Evolutionary conservation across 306 rosid genomes (phyloP).

Genomic region (Hippophae tibetana): DNA sequence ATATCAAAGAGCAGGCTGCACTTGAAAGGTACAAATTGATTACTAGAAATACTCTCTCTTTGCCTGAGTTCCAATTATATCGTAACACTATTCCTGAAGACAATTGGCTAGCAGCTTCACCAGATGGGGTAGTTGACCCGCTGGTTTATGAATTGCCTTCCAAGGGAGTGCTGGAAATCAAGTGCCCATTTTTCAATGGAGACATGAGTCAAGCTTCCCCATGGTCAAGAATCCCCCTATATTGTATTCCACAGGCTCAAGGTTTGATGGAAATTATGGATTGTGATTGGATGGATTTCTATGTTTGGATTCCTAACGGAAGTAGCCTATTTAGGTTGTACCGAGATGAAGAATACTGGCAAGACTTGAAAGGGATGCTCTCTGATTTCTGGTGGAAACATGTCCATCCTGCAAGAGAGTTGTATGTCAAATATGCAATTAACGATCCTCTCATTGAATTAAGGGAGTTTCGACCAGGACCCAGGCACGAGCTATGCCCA

Average conservation of each 20-base stretch:
- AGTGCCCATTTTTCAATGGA: slow-evolving; percentile 65
- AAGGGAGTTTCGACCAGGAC: slow-evolving; percentile 43
- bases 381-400: slow-evolving; percentile 86
- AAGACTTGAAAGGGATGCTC: slow-evolving; percentile 43
- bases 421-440: slow-evolving; percentile 30
- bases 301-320: slow-evolving; percentile 82
- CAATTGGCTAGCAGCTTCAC: slow-evolving; percentile 76
- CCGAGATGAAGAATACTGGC: slow-evolving; percentile 59
- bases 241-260: slow-evolving; percentile 79
- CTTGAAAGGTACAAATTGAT: slow-evolving; percentile 76
- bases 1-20: slow-evolving; percentile 78
- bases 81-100: slow-evolving; percentile 25
- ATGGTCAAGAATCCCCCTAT: slow-evolving; percentile 56
- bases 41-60: slow-evolving; percentile 56
- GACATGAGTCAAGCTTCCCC: slow-evolving; percentile 51
- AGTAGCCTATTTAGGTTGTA: slow-evolving; percentile 65
- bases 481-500: slow-evolving; percentile 59
- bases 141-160: slow-evolving; percentile 56
- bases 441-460: slow-evolving; percentile 47
- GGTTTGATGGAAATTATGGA: slow-evolving; percentile 84
- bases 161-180: slow-evolving; percentile 61
- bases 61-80: slow-evolving; percentile 75
- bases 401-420: slow-evolving; percentile 66
- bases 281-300: slow-evolving; percentile 82
- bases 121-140: slow-evolving; percentile 57